Evolutionary conservation across 164 flowering plant genomes (phyloP), one percentile per base, ranked within the genome.

Genomic region (Vitis cinerea): DNA sequence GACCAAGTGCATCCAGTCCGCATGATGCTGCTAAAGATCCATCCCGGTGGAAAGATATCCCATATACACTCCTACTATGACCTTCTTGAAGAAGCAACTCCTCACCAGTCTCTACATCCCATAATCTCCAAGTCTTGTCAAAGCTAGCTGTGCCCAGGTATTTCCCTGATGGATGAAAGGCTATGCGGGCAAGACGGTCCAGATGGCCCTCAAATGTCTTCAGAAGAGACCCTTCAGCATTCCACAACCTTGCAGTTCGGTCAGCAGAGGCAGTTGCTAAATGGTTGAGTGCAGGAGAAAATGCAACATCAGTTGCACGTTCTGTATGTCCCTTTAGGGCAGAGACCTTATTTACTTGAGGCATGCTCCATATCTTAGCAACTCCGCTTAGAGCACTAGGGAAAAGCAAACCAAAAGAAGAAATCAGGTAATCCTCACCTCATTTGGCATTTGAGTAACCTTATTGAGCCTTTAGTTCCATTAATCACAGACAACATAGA

Each of bases 51-150:
- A 96, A 96, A 70, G 85, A 80, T 61, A 96, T 71, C 53, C 95
- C 94, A 71, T 93, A 96, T 48, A 96, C 86, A 73, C 97, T 86
- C 73, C 98, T 80, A 72, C 98, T 93, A 68, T 96, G 99, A 49
- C 99, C 99, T 87, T 96, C 99, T 82, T 96, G 99, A 63, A 93
- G 95, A 77, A 96, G 97, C 83, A 96, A 80, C 83, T 96, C 99
- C 14, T 64, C 82, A 30, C 97, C 97, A 70, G 85, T 83, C 61
- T 89, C 84, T 29, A 89, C 66, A 77, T 93, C 97, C 99, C 98
- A 96, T 73, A 96, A 64, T 79, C 99, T 89, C 97, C 99, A 96
- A 13, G 99, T 96, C 78, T 92, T 93, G 84, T 96, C 99, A 84
- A 85, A 96, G 82, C 99, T 89, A 73, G 97, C 76, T 37, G 98